Conservation (phyloP, 2,329 filamentous ascomycete species). For the Byssochlamys sp. region DNA sequence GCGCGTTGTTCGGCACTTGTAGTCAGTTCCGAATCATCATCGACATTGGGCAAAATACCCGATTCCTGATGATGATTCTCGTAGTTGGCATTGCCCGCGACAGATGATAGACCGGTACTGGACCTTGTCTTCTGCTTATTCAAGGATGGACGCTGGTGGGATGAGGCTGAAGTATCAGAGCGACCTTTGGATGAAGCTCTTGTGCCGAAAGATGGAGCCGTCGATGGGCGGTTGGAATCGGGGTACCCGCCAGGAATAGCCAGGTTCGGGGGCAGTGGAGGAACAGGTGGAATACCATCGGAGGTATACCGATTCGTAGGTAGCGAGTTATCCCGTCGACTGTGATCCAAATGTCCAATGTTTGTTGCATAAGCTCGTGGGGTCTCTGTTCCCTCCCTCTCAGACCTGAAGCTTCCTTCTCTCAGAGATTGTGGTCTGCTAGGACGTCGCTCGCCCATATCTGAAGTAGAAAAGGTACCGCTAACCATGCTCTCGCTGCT, state of each 20-base stretch:
- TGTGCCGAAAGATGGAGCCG: constrained; percentile 18
- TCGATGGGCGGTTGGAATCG: constrained; percentile 21
- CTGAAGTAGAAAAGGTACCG: constrained; percentile 27
- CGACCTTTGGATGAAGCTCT: constrained; percentile 16
- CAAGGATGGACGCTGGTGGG: constrained; percentile 17
- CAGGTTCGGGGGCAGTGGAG: constrained; percentile 34
- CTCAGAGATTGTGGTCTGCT: constrained; percentile 18
- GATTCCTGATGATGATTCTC: constrained; percentile 1
- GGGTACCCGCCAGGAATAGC: constrained; percentile 29
- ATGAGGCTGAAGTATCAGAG: constrained; percentile 6
- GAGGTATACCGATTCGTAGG: constrained; percentile 8
- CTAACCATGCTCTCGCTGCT: constrained; percentile 40
- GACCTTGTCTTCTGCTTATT: constrained; percentile 27
- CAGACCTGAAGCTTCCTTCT: constrained; percentile 10
- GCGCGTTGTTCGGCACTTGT: constrained; percentile 6
- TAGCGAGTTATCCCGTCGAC: constrained; percentile 1
- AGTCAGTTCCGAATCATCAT: constrained; percentile 1
- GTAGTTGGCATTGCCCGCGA: constrained; percentile 6
- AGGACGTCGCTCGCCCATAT: constrained; percentile 20
- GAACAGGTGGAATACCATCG: constrained; percentile 37
- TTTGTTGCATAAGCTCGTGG: constrained; percentile 19
- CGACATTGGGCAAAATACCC: not conserved
- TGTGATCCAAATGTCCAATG: constrained; percentile 9
- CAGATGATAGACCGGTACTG: constrained; percentile 18
- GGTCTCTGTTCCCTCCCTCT: constrained; percentile 23